A percentile compares a stretch with the other conserved stretches of the same genome.
Conservation (phyloP, 2,329 filamentous ascomycete species). For the Fusarium zealandicum region DNA sequence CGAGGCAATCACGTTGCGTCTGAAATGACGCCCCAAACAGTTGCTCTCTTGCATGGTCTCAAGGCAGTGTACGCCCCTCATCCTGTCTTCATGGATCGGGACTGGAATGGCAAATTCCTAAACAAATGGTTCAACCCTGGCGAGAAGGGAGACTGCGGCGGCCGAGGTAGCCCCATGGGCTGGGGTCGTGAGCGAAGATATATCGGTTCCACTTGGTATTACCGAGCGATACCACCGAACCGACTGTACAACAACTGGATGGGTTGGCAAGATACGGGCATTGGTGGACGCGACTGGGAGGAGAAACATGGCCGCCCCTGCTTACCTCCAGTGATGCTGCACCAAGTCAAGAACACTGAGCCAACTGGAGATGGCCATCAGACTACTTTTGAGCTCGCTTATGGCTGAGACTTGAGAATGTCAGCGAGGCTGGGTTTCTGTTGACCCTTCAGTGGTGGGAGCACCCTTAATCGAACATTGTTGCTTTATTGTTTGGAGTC, state of each 20-base stretch:
- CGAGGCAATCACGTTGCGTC: conserved; percentile 78
- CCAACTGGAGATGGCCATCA: conserved; percentile 55
- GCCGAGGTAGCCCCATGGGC: conserved; percentile 63
- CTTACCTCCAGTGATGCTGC: conserved; percentile 65
- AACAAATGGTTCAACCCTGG: conserved; percentile 68
- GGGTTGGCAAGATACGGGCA: conserved; percentile 62
- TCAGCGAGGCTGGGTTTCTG: not conserved
- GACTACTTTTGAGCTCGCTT: conserved; percentile 49
- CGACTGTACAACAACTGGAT: conserved; percentile 70
- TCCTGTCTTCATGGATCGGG: conserved; percentile 79
- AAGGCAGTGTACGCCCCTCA: conserved; percentile 82
- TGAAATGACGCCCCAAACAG: conserved; percentile 80
- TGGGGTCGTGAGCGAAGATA: conserved; percentile 66
- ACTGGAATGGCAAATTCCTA: conserved; percentile 66
- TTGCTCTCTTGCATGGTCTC: conserved; percentile 77
- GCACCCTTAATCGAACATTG: conserved; percentile 5
- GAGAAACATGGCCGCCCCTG: conserved; percentile 62
- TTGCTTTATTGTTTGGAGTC: conserved; percentile 8
- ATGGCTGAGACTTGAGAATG: conserved; percentile 43
- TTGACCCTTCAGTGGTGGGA: not conserved
- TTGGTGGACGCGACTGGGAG: conserved; percentile 66
- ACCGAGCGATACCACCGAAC: conserved; percentile 63
- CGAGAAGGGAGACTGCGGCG: conserved; percentile 60
- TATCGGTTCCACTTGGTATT: conserved; percentile 68
- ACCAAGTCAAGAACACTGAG: conserved; percentile 66